Base-by-base conservation (phyloP, 73 alveolate genomes). In the Paramecium pentaurelia region DNA sequence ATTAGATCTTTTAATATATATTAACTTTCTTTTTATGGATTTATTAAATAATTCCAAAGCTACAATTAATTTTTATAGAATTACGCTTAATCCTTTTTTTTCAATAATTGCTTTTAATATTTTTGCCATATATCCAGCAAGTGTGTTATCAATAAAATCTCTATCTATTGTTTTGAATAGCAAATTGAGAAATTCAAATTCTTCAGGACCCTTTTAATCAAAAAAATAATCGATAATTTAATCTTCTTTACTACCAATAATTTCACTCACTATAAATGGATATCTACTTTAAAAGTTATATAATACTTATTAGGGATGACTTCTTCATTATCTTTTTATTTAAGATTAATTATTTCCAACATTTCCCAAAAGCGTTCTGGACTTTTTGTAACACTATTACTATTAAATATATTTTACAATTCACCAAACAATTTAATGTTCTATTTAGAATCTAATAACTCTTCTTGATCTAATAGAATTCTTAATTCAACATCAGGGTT, bases 91-190 rank as follows among this genome's bases (percentile, higher is more conserved):
- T 44, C 91, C 91, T 18, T 77, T 80, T 25, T 80, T 80, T 6
- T 44, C 37, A 44, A 80, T 47, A 10, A 80, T 45, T 6, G 91
- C 71, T 40, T 27, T 20, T 12, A 80, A 10, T 20, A 49, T 49
- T 80, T 80, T 80, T 44, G 47, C n/a, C 25, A 80, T 8, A 80
- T 80, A 80, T 7, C 91, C 91, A 10, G 91, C 91, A 16, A n/a
- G 25, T 7, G 70, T 54, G 16, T 54, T 7, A 54, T 54, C 70
- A 5, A 54, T 54, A 2, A 0, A 54, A 54, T 54, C 70, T 4
- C 70, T 54, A 8, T 54, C 70, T 7, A 54, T 18, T 54, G 32
- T 54, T 54, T 54, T 54, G 25, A 54, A 54, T 0, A 54, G 32
- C 1, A 18, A 18, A 54, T 54, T 54, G 20, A 54, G 70, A 16